Percentiles rank a stretch among this genome's conserved stretches.
Evolutionary conservation across 2,329 filamentous ascomycete species (phyloP).

Genomic region (Ciborinia camelliae): DNA sequence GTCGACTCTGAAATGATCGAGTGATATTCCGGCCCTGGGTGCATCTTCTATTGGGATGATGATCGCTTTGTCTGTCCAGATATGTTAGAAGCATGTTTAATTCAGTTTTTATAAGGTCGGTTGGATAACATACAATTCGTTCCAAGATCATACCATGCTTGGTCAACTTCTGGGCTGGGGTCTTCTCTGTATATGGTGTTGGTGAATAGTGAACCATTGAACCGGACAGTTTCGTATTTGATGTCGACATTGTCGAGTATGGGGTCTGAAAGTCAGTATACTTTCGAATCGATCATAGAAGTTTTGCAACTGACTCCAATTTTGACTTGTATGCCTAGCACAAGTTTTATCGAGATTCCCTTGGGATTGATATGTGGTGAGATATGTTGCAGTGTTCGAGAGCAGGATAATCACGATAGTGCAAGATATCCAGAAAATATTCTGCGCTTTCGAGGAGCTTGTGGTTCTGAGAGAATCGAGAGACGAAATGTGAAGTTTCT

Average conservation of each 20-base stretch:
- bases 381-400: neutral
- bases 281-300: neutral
- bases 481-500: neutral
- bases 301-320: neutral
- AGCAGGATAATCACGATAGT: neutral
- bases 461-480: neutral
- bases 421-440: constrained; percentile 3
- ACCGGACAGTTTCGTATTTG: constrained; percentile 40
- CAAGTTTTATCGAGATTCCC: neutral
- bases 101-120: neutral
- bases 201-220: constrained; percentile 10
- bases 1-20: constrained; percentile 7
- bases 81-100: neutral
- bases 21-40: constrained; percentile 2
- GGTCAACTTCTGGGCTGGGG: neutral
- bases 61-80: neutral
- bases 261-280: constrained; percentile 30
- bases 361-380: neutral
- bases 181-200: constrained; percentile 11
- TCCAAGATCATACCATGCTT: constrained; percentile 10
- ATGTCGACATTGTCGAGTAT: constrained; percentile 42
- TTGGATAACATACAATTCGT: constrained; percentile 33
- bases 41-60: constrained; percentile 8
- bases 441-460: neutral
- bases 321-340: constrained; percentile 6